These are phyloP conservation scores for Noccaea caerulescens DNA, from an alignment of 345 rosid species.

Conservation along the genomic window DNA sequence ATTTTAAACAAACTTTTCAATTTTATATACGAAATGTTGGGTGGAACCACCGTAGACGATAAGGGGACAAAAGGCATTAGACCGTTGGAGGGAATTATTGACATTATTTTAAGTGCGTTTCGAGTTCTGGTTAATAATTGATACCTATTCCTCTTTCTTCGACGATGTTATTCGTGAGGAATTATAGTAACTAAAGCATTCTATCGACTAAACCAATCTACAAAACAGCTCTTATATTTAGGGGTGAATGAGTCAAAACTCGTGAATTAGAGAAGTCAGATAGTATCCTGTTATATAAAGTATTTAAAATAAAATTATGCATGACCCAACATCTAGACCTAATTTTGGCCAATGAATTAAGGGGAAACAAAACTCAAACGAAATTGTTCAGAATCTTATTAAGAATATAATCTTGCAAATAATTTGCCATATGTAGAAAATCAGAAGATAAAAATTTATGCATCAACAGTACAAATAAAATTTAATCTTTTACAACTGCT, in stretches of 20 bases:
- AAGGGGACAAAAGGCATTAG: slow-evolving; percentile 43
- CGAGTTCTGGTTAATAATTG: slow-evolving; percentile 32
- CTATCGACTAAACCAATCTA: not conserved
- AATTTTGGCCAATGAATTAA: not conserved
- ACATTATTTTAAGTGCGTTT: slow-evolving; percentile 11
- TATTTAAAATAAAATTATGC: not conserved
- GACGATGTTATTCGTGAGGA: not conserved
- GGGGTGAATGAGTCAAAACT: too few species aligned
- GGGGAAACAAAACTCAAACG: not conserved
- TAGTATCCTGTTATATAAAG: too few species aligned
- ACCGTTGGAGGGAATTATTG: slow-evolving; percentile 40
- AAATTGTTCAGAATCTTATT: not conserved
- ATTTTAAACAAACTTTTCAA: not conserved
- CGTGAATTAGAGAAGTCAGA: too few species aligned
- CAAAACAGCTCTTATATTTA: not conserved
- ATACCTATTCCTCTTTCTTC: not conserved
- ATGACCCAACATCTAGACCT: not conserved
- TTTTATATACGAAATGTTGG: slow-evolving; percentile 9
- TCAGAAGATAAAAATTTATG: not conserved
- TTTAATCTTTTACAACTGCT: not conserved
- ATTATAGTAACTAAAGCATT: not conserved
- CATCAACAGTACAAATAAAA: not conserved
- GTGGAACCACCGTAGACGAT: slow-evolving; percentile 34
- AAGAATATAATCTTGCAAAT: slow-evolving; percentile 5
- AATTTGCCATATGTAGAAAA: not conserved